These are phyloP conservation scores for Chrysanthemum makinoi DNA, from an alignment of 129 eudicot species.

Conservation along the genomic window DNA sequence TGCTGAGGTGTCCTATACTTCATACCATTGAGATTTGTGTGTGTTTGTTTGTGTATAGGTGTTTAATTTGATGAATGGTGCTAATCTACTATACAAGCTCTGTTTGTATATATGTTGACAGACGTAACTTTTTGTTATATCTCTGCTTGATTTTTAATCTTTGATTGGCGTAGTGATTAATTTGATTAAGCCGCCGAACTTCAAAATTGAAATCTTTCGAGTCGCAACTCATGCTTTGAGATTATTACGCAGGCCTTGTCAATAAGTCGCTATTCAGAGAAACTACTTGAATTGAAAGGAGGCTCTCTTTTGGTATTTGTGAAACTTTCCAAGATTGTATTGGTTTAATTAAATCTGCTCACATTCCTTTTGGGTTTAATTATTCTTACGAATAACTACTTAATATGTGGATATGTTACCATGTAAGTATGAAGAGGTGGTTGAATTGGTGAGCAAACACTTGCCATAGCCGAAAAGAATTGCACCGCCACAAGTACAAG, in stretches of 20 bases:
- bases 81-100: not conserved
- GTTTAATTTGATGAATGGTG: not conserved
- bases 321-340: not conserved
- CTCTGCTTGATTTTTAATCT: slow-evolving; percentile 24
- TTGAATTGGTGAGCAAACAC: slow-evolving; percentile 58
- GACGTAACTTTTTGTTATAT: not conserved
- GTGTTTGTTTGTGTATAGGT: not conserved
- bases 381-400: not conserved
- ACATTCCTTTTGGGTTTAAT: too few relatives aligned
- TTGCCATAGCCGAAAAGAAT: slow-evolving; percentile 62
- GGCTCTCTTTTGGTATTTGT: slow-evolving; percentile 62
- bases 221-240: slow-evolving; percentile 58
- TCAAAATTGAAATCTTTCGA: slow-evolving; percentile 50
- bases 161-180: slow-evolving; percentile 51
- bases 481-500: slow-evolving; percentile 20
- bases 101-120: not conserved
- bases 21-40: too few relatives aligned
- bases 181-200: too few relatives aligned
- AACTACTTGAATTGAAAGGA: slow-evolving; percentile 74
- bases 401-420: slow-evolving; percentile 22
- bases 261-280: slow-evolving; percentile 70
- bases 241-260: slow-evolving; percentile 51
- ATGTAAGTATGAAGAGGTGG: slow-evolving; percentile 62
- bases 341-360: not conserved
- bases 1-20: too few relatives aligned